Percentiles rank a stretch among this genome's conserved stretches.
These are phyloP conservation scores for Pulveroboletus sp. DNA, from an alignment of 768 basidiomycete genomes.

Conservation along the genomic window DNA sequence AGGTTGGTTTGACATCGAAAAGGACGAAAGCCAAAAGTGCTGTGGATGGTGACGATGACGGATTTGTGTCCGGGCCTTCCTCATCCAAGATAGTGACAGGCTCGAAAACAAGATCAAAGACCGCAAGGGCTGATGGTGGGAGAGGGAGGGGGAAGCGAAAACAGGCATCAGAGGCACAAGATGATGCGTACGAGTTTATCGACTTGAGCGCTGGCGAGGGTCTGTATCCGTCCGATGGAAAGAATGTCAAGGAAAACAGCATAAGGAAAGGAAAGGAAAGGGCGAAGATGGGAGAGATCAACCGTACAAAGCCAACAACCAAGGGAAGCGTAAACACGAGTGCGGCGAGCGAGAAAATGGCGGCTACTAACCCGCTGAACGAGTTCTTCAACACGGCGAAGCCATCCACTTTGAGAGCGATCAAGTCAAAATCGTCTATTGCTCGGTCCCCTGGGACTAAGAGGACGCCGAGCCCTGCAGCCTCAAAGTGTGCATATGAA, in stretches of 20 bases:
- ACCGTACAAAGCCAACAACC: not conserved
- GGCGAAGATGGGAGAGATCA: not conserved
- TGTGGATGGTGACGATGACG: not conserved
- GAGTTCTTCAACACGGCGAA: constrained; percentile 10
- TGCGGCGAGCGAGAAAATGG: not conserved
- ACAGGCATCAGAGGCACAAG: constrained; percentile 21
- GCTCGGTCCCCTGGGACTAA: constrained; percentile 1
- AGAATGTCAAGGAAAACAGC: not conserved
- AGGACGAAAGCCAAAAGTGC: not conserved
- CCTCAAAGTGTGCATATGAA: constrained; percentile 2
- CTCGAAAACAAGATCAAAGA: constrained; percentile 10
- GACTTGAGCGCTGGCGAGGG: constrained; percentile 24
- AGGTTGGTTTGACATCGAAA: not conserved
- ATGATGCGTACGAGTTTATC: constrained; percentile 25
- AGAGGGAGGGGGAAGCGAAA: constrained; percentile 19
- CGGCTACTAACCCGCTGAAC: constrained; percentile 6
- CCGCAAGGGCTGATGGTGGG: not conserved
- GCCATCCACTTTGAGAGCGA: not conserved
- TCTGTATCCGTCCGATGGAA: constrained; percentile 16
- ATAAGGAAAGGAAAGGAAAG: constrained; percentile 12
- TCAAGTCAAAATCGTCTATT: constrained; percentile 2
- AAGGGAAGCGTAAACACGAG: not conserved
- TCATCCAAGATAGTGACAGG: constrained; percentile 1
- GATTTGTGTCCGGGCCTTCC: not conserved
- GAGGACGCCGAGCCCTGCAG: not conserved